Percentiles rank a stretch among this genome's conserved stretches.
Conservation (phyloP, 169 alveolate species). For the Sarcocystis neurona region DNA sequence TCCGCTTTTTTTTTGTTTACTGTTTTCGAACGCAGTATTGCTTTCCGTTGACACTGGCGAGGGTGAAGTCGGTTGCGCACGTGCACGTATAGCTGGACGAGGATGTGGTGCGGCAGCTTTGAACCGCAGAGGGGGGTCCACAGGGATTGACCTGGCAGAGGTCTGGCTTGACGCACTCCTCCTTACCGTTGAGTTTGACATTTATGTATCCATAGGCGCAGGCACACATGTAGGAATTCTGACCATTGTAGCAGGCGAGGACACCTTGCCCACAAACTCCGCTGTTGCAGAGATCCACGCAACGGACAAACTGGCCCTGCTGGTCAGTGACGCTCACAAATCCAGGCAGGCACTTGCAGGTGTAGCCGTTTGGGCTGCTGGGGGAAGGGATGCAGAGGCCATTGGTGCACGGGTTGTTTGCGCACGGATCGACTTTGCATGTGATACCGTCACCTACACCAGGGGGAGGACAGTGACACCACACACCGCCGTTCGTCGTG, state of each 20-base stretch:
- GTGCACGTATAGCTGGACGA: background rate
- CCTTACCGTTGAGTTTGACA: background rate
- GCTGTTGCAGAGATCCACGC: background rate
- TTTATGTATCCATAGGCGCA: background rate
- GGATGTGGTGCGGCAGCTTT: background rate
- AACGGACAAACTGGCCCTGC: background rate
- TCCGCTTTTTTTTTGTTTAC: too few relatives aligned
- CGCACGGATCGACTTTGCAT: constrained; percentile 33
- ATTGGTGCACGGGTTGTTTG: constrained; percentile 11
- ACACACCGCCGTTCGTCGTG: constrained; percentile 17
- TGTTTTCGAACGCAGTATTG: constrained; percentile 20
- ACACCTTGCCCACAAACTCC: constrained; percentile 29
- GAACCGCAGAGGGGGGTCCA: background rate
- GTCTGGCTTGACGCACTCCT: background rate
- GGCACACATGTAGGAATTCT: background rate
- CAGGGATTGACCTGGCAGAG: constrained; percentile 17
- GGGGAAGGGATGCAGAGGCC: background rate
- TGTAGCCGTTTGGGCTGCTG: background rate
- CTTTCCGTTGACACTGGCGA: background rate
- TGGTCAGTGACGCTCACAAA: background rate
- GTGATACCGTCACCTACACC: constrained; percentile 9
- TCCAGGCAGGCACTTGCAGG: constrained; percentile 10
- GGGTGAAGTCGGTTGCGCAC: background rate
- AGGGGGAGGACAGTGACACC: background rate
- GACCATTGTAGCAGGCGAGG: background rate